Evolutionary conservation across 352 stramenopile species (phyloP).

Genomic region (Aphanomyces astaci): DNA sequence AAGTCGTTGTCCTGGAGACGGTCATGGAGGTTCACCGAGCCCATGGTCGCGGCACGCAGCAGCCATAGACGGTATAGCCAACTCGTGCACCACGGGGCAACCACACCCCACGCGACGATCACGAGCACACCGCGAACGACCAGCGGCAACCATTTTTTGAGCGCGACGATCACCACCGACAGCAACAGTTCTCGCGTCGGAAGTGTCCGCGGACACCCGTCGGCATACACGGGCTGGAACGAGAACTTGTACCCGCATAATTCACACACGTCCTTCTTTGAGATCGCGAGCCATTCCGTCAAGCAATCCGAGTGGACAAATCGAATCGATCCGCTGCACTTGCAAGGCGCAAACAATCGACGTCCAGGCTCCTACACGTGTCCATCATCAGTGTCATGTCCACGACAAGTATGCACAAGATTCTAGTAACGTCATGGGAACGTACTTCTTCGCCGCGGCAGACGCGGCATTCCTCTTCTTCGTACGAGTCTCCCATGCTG

Average conservation of each 20-base stretch:
- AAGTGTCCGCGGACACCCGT: constrained; percentile 74
- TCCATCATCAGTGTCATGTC: not conserved
- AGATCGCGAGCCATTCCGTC: constrained; percentile 90
- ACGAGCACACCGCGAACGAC: constrained; percentile 65
- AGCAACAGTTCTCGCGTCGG: constrained; percentile 80
- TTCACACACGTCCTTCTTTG: constrained; percentile 88
- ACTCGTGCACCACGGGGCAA: constrained; percentile 86
- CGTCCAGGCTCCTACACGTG: constrained; percentile 45
- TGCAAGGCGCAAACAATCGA: constrained; percentile 82
- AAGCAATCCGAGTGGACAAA: constrained; percentile 93
- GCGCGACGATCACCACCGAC: constrained; percentile 67
- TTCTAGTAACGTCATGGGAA: constrained; percentile 4
- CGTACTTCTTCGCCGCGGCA: constrained; percentile 86
- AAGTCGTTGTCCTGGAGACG: constrained; percentile 63
- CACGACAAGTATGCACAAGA: not conserved
- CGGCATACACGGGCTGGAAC: constrained; percentile 90
- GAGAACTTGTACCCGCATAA: constrained; percentile 89
- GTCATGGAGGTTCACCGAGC: constrained; percentile 77
- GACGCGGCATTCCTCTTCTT: constrained; percentile 91
- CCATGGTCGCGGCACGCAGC: constrained; percentile 73
- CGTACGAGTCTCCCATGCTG: constrained; percentile 20
- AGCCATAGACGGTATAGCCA: constrained; percentile 94
- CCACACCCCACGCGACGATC: constrained; percentile 75
- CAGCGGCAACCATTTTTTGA: constrained; percentile 87
- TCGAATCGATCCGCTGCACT: constrained; percentile 92